phyloP scores from a whole-genome alignment of 192 early-diverging fungal genomes.

The Chytriomyces sp. region DNA sequence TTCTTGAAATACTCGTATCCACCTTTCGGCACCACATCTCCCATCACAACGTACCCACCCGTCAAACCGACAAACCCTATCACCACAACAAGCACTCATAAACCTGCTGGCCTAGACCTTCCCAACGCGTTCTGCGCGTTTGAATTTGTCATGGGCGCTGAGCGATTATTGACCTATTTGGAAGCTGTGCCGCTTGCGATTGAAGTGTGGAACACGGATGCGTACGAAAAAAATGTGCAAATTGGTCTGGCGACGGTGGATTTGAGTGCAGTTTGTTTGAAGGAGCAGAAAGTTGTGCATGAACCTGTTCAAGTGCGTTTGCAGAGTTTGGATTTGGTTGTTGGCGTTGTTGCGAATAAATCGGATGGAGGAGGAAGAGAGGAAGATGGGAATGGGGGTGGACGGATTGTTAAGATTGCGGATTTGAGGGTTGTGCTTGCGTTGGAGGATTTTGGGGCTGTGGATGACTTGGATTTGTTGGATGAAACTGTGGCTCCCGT shows the following conservation, averaged over 20 bases:
- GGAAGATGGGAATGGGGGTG: constrained; percentile 9
- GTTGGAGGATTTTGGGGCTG: constrained; percentile 61
- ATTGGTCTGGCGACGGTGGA: constrained; percentile 49
- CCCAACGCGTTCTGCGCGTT: constrained; percentile 56
- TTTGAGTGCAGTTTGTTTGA: constrained; percentile 28
- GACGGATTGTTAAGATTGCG: constrained; percentile 31
- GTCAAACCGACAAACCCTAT: constrained; percentile 2
- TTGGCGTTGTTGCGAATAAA: constrained; percentile 7
- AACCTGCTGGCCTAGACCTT: constrained; percentile 40
- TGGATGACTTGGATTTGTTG: constrained; percentile 43
- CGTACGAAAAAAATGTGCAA: constrained; percentile 35
- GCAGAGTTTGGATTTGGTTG: constrained; percentile 14
- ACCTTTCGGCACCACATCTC: constrained; percentile 54
- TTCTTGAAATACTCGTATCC: constrained; percentile 54
- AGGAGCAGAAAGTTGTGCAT: background rate
- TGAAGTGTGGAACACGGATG: constrained; percentile 49
- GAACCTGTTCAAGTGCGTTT: background rate
- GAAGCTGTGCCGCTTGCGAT: constrained; percentile 56
- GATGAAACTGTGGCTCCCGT: background rate
- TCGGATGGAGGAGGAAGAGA: constrained; percentile 1
- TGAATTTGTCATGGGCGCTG: constrained; percentile 59
- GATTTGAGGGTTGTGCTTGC: constrained; percentile 51
- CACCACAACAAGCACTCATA: background rate
- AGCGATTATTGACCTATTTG: constrained; percentile 48
- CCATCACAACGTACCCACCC: constrained; percentile 51